Evolutionary conservation across 176 grass and related monocot species (phyloP).

Genomic region (Aechmea fasciata): DNA sequence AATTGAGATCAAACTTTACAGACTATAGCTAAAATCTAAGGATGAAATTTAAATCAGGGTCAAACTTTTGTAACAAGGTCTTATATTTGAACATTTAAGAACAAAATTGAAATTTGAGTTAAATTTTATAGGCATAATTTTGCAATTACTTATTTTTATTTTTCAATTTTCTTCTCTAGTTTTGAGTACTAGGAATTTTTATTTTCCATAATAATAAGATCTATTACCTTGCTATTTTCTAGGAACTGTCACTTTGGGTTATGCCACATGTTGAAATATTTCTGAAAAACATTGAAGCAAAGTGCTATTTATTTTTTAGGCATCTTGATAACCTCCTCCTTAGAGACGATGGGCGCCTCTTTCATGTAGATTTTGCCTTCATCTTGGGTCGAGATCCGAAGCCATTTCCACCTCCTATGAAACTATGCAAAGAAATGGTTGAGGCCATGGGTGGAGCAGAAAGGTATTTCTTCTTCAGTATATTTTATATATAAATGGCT

Average conservation of each 20-base stretch:
- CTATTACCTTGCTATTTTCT: neutral
- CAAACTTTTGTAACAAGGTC: too few species aligned
- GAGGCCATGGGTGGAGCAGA: constrained; percentile 98
- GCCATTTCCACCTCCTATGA: constrained; percentile 96
- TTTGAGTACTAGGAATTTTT: neutral
- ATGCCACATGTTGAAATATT: constrained; percentile 1
- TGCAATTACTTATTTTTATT: too few species aligned
- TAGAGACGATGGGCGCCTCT: constrained; percentile 85
- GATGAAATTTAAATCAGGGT: too few species aligned
- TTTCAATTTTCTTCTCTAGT: neutral
- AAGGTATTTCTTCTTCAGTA: constrained; percentile 42
- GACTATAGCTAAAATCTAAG: too few species aligned
- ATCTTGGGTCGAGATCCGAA: constrained; percentile 97
- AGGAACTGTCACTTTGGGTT: too few species aligned
- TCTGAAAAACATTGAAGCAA: constrained; percentile 18
- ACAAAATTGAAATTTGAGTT: too few species aligned
- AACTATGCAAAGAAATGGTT: constrained; percentile 99
- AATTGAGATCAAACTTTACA: too few species aligned
- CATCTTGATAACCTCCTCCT: constrained; percentile 98
- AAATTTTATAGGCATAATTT: too few species aligned
- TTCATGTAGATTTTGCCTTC: constrained; percentile 96
- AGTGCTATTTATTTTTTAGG: constrained; percentile 33
- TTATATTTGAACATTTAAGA: too few species aligned
- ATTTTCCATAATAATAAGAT: neutral
- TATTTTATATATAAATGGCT: neutral